Evolutionary conservation across 257 asterid genomes (phyloP).

Genomic region (Nicotiana paniculata): DNA sequence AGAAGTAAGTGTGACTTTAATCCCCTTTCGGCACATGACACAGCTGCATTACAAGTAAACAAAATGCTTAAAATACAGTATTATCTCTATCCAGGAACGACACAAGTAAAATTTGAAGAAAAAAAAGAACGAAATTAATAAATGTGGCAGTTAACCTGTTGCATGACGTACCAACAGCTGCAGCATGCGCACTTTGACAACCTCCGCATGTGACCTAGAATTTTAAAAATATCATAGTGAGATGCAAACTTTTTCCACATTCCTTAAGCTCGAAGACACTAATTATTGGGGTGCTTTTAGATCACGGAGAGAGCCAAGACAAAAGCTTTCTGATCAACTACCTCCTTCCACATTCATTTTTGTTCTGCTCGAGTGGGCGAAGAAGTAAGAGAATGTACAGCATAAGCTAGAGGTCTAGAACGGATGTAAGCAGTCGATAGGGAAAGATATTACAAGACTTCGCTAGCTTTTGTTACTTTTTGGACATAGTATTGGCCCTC

Average conservation of each 20-base stretch:
- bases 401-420: background rate
- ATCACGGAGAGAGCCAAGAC: background rate
- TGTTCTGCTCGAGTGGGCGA: background rate
- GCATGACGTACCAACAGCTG: slow-evolving; percentile 78
- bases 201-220: slow-evolving; percentile 94
- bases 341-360: background rate
- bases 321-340: background rate
- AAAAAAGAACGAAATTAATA: background rate
- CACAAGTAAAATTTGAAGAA: background rate
- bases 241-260: slow-evolving; percentile 7
- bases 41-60: slow-evolving; percentile 45
- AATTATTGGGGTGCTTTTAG: background rate
- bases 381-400: background rate
- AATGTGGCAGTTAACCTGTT: slow-evolving; percentile 3
- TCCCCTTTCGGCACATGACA: slow-evolving; percentile 90
- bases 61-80: background rate
- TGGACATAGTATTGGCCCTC: background rate
- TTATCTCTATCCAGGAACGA: background rate
- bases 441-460: background rate
- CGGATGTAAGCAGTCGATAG: background rate
- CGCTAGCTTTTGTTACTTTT: background rate
- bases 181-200: slow-evolving; percentile 95
- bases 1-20: slow-evolving; percentile 78
- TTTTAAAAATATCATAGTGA: slow-evolving; percentile 19
- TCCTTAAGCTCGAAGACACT: background rate